A percentile compares a stretch with the other conserved stretches of the same genome.
These are phyloP conservation scores for Sutorius eximius DNA, from an alignment of 1,284 basidiomycete species.

Conservation along the genomic window DNA sequence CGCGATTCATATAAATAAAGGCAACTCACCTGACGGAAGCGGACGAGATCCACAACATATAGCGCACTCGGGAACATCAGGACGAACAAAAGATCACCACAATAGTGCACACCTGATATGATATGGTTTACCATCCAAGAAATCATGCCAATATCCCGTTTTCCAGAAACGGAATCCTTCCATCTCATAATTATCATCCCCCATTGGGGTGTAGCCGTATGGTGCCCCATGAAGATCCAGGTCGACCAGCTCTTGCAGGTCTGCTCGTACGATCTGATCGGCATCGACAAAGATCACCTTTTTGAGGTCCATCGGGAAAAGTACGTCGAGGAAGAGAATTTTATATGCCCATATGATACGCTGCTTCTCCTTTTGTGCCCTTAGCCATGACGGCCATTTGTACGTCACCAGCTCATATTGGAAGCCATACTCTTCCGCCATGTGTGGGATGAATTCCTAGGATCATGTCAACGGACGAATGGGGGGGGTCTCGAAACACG, in stretches of 20 bases:
- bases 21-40: slow-evolving; percentile 77
- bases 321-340: slow-evolving; percentile 96
- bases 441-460: slow-evolving; percentile 92
- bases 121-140: slow-evolving; percentile 79
- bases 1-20: background rate
- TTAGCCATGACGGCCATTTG: slow-evolving; percentile 98
- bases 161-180: slow-evolving; percentile 99
- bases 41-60: slow-evolving; percentile 94
- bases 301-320: slow-evolving; percentile 97
- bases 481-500: slow-evolving; percentile 22
- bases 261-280: slow-evolving; percentile 95
- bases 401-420: slow-evolving; percentile 97
- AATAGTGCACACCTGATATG: slow-evolving; percentile 75
- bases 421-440: slow-evolving; percentile 89
- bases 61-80: slow-evolving; percentile 63
- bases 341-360: slow-evolving; percentile 99
- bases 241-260: slow-evolving; percentile 90
- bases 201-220: slow-evolving; percentile 97
- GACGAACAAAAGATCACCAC: background rate
- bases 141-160: slow-evolving; percentile 90
- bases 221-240: slow-evolving; percentile 89
- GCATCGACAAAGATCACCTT: slow-evolving; percentile 99
- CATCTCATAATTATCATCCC: slow-evolving; percentile 91
- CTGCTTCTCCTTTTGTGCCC: slow-evolving; percentile 96
- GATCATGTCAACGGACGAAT: slow-evolving; percentile 3